Base-by-base conservation (phyloP, 352 stramenopile species). In the Peronospora destructor region DNA sequence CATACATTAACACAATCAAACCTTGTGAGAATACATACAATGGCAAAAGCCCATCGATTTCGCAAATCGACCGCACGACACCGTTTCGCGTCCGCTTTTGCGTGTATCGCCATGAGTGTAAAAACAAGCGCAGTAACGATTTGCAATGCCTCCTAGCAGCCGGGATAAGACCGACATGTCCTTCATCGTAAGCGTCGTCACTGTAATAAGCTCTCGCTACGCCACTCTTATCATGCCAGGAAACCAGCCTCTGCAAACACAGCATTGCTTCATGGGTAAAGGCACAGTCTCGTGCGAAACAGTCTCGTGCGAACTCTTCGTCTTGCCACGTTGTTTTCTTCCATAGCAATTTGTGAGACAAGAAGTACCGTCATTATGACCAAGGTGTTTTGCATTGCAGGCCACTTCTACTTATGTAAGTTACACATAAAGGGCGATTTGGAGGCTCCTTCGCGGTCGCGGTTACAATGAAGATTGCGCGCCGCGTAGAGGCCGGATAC, bases 381-480 rank as follows among this genome's bases (percentile, higher is more conserved):
- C 50, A 30, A 48, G 56, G 53, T 64, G 43, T 38, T n/a, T 35
- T 30, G 46, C 25, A 30, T 40, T 33, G 19, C 44, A 16, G 28
- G 13, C 25, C 30, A 42, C 21, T 45, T 56, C 44, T 81, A 87
- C 59, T 85, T 83, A 72, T 87, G 79, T 68, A 87, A 76, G 42
- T 59, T 67, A 54, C 68, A 66, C 75, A 87, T 91, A 60, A 84
- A 91, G 12, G 80, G 80, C 35, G 76, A 87, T 56, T 85, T 87
- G 65, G 68, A 69, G 21, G 58, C 53, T 3, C 61, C 60, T 1
- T 51, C 40, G 17, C 59, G 56, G 29, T 39, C 53, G 26, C 37
- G 56, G 30, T 29, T 53, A 23, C 32, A 29, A 45, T 43, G 38
- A 4, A 56, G 37, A 26, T 80, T 73, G 45, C 51, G 73, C 44